Evolutionary conservation across 768 basidiomycete species (phyloP).

Genomic region (Lactarius psammicola): DNA sequence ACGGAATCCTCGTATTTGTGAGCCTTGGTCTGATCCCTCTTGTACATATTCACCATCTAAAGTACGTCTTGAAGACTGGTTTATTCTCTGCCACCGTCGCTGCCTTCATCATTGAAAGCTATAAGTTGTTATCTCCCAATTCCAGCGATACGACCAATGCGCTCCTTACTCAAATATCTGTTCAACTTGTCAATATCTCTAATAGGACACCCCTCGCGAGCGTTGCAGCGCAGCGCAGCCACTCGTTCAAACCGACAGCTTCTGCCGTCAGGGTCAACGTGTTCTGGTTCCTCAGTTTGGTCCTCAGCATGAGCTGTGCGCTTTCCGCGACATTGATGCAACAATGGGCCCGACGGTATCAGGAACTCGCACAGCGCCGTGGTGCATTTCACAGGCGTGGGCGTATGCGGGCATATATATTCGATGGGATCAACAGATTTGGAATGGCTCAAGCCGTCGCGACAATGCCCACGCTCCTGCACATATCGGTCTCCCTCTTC

Average conservation of each 20-base stretch:
- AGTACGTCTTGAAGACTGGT: conserved; percentile 12
- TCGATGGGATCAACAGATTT: neutral
- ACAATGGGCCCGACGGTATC: too few relatives aligned
- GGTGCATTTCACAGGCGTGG: conserved; percentile 3
- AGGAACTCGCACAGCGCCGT: neutral
- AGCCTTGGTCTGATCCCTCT: neutral
- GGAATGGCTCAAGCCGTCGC: neutral
- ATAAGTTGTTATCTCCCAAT: conserved; percentile 14
- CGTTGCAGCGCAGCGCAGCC: neutral
- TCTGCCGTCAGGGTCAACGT: conserved; percentile 10
- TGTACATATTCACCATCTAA: neutral
- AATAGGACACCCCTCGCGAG: neutral
- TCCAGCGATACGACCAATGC: neutral
- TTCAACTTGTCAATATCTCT: conserved; percentile 11
- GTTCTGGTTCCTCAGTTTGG: conserved; percentile 24
- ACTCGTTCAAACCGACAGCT: conserved; percentile 1
- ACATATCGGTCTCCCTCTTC: conserved; percentile 18
- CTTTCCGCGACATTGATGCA: too few relatives aligned
- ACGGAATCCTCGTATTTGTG: conserved; percentile 18
- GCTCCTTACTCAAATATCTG: conserved; percentile 18
- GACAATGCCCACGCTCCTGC: conserved; percentile 6
- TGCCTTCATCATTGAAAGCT: conserved; percentile 19
- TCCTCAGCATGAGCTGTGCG: too few relatives aligned
- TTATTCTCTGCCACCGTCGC: conserved; percentile 23
- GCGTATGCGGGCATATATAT: neutral